Percentiles rank a stretch among this genome's conserved stretches.
These are phyloP conservation scores for Daldinia sp. DNA, from an alignment of 2,329 filamentous ascomycete species.

Conservation along the genomic window DNA sequence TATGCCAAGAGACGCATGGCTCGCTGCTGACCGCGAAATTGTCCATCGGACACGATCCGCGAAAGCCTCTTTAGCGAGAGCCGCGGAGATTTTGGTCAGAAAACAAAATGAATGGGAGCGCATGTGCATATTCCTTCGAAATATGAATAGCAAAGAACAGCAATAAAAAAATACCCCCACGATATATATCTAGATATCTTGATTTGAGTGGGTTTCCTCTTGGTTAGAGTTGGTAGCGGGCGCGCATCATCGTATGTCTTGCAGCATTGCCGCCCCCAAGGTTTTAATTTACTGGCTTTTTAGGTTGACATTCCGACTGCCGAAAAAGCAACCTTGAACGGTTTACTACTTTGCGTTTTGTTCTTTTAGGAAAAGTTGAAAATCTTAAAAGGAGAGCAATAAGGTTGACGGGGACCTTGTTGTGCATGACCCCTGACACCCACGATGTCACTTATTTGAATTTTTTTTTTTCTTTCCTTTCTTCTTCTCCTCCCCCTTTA, in stretches of 20 bases:
- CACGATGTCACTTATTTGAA: conserved; percentile 19
- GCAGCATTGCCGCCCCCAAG: conserved; percentile 42
- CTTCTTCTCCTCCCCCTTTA: conserved; percentile 2
- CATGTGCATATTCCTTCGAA: conserved; percentile 15
- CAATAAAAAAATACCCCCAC: conserved; percentile 16
- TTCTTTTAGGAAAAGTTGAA: conserved; percentile 33
- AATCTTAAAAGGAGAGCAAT: conserved; percentile 34
- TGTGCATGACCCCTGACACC: conserved; percentile 31
- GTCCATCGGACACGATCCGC: conserved; percentile 16
- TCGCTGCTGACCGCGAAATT: conserved; percentile 14
- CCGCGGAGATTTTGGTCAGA: conserved; percentile 8
- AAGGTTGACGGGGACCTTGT: conserved; percentile 39
- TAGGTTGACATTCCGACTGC: conserved; percentile 44
- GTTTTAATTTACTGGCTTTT: conserved; percentile 42
- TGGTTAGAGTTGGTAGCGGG: conserved; percentile 43
- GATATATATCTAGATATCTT: conserved; percentile 36
- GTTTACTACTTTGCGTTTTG: conserved; percentile 24
- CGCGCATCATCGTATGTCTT: conserved; percentile 46
- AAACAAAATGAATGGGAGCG: conserved; percentile 1
- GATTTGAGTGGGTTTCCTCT: conserved; percentile 40
- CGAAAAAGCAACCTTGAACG: conserved; percentile 41
- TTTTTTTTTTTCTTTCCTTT: conserved; percentile 9
- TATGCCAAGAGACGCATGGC: conserved; percentile 17
- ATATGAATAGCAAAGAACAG: conserved; percentile 5
- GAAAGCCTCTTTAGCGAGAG: conserved; percentile 1